Evolutionary conservation across 2,329 filamentous ascomycete species (phyloP).

Genomic region (Fusarium foetens): DNA sequence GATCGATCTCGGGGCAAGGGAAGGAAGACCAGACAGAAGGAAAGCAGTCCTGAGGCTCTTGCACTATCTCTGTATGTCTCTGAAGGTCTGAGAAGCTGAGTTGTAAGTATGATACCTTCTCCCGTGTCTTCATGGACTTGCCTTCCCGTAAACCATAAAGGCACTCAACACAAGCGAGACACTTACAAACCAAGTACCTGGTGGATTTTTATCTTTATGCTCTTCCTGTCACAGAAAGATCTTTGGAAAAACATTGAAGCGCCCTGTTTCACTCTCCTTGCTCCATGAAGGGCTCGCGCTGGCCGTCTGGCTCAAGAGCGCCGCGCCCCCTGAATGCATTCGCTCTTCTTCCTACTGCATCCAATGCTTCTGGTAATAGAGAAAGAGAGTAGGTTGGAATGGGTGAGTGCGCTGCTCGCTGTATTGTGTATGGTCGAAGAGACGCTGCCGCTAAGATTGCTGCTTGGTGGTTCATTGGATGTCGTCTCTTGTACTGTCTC

Average conservation of each 20-base stretch:
- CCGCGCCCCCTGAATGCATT: no score
- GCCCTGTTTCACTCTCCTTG: no score
- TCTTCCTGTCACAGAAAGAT: accelerated
- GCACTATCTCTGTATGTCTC: accelerated
- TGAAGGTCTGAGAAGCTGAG: background rate
- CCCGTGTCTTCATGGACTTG: background rate
- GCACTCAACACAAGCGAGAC: background rate
- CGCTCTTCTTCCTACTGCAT: background rate
- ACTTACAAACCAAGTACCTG: background rate
- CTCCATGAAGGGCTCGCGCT: background rate
- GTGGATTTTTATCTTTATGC: background rate
- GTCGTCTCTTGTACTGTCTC: no score
- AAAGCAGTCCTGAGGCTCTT: background rate
- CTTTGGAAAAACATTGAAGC: background rate
- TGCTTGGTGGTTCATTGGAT: background rate
- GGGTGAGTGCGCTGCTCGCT: background rate
- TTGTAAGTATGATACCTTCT: background rate
- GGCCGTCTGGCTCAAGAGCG: background rate
- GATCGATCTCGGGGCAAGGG: background rate
- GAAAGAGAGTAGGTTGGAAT: accelerated
- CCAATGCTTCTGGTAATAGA: accelerated
- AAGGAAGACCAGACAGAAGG: background rate
- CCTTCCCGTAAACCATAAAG: background rate
- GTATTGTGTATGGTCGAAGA: accelerated
- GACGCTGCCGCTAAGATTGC: background rate